Base-by-base conservation (phyloP, 371 early-diverging fungal genomes). In the Rhizopus stolonifer region DNA sequence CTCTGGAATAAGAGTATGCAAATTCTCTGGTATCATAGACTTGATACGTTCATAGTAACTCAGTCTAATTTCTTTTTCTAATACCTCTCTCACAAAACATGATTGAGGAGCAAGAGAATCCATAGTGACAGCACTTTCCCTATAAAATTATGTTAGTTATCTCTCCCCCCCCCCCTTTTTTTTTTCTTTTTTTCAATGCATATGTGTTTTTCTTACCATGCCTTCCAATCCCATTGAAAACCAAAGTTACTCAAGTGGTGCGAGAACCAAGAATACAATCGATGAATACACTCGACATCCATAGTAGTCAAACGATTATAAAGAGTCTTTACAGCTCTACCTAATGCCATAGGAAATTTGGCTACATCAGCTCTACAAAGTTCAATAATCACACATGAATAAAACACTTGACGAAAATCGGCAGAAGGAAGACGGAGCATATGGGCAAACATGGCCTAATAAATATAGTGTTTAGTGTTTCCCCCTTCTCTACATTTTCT, bases 221-320 rank as follows among this genome's bases (percentile, higher is more conserved):
- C 84, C 21, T 64, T 65, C 95, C 95, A 96, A 62, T 90, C 86
- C 94, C 94, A 96, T 43, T 81, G 81, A 69, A 85, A 94, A 4
- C 84, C 89, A 81, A 94, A 93, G 74, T 96, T 95, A 69, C 93
- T 92, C 59, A 96, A 69, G 65, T 94, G 93, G 46, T 89, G 87
- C 2, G 91, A 83, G 76, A 96, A 90, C 92, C 91, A 93, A 51
- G 83, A 84, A 56, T 84, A 82, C 36, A 94, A 78, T 26, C 95
- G 81, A 61, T 83, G 67, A 21, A 92, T 72, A 58, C 89, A 88
- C 69, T 92, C 94, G n/a, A 86, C 82, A 67, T 96, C 96, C 83
- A 91, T 83, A 13, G 77, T 77, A 29, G 79, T 77, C 46, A 91
- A 57, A 14, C 86, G 71, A 17, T 80, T 74, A 59, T 81, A 90